Percentiles rank a stretch among this genome's conserved stretches.
Evolutionary conservation across 148 eudicot species (phyloP).

Genomic region (Talinum fruticosum): DNA sequence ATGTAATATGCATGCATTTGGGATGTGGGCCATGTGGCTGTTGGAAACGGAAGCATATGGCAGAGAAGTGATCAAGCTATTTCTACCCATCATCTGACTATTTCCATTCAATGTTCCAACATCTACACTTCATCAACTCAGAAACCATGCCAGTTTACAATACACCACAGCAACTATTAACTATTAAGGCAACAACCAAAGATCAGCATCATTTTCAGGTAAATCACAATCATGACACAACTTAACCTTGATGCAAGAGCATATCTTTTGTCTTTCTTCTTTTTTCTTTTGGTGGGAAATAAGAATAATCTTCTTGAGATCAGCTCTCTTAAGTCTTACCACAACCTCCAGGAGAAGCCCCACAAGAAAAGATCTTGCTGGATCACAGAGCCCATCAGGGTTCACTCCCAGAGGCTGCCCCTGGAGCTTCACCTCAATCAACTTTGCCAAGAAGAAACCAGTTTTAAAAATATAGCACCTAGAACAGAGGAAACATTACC

Average conservation of each 20-base stretch:
- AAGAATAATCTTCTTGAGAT: background rate
- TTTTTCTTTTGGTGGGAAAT: no score
- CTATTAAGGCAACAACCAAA: no score
- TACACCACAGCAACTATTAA: no score
- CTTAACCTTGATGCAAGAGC: no score
- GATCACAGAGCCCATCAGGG: background rate
- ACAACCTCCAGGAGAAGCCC: background rate
- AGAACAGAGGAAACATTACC: constrained; percentile 43
- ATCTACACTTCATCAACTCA: no score
- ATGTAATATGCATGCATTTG: no score
- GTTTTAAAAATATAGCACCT: background rate
- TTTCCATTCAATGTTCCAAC: no score
- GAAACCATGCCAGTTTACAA: background rate
- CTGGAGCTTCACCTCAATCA: background rate
- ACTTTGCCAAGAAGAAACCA: background rate
- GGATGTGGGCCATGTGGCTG: background rate
- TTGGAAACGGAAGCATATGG: background rate
- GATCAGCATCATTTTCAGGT: no score
- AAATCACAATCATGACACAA: no score
- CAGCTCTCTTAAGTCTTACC: background rate
- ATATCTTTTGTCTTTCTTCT: no score
- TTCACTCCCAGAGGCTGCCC: background rate
- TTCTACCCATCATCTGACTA: no score
- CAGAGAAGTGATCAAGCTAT: background rate
- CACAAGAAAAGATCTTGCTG: background rate